Evolutionary conservation across 352 stramenopile species (phyloP).

Genomic region (Vaucheria bursata): DNA sequence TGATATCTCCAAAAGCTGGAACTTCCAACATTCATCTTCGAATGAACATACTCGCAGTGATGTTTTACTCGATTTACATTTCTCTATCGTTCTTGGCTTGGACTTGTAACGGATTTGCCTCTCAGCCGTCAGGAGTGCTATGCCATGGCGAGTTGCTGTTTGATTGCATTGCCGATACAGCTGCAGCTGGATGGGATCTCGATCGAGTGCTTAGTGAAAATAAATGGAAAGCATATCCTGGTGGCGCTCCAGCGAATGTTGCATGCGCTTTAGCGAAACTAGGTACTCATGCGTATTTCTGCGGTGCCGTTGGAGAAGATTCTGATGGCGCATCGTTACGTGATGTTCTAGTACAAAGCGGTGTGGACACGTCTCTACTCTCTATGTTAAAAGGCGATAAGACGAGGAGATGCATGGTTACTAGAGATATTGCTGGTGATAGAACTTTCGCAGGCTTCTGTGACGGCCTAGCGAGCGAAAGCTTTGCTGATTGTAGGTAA

Average conservation of each 20-base stretch:
- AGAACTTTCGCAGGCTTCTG: conserved; percentile 43
- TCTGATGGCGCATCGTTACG: conserved; percentile 19
- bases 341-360: conserved; percentile 9
- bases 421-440: conserved; percentile 22
- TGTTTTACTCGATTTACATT: too few species aligned
- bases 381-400: neutral
- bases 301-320: conserved; percentile 37
- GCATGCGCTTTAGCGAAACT: conserved; percentile 45
- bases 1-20: too few species aligned
- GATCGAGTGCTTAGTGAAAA: conserved; percentile 11
- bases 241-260: conserved; percentile 43
- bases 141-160: conserved; percentile 47
- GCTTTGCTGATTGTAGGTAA: conserved; percentile 44
- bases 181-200: conserved; percentile 23
- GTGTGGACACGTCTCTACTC: conserved; percentile 13
- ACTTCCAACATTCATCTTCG: too few species aligned
- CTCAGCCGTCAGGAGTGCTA: neutral
- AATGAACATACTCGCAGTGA: too few species aligned
- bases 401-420: conserved; percentile 34
- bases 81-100: too few species aligned
- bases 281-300: conserved; percentile 17
- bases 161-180: conserved; percentile 44
- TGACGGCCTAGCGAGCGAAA: conserved; percentile 9
- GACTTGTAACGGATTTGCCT: too few species aligned
- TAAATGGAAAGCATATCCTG: conserved; percentile 32